Conservation (phyloP, 2,329 filamentous ascomycete species). For the Helminthosporium solani region DNA sequence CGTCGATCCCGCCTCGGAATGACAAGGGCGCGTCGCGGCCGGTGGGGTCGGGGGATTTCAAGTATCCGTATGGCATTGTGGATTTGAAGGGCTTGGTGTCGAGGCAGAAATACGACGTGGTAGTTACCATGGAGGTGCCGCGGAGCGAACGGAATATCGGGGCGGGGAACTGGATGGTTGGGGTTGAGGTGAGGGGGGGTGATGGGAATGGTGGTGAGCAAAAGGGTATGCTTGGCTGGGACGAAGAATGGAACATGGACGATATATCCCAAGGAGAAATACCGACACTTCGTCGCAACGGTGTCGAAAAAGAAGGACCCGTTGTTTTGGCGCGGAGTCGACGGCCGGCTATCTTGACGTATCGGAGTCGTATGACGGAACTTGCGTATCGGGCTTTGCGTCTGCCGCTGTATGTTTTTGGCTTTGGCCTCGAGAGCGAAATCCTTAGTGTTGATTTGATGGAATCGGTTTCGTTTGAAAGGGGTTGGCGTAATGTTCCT, state of each 20-base stretch:
- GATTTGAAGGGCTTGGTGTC: conserved; percentile 46
- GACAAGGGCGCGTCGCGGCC: conserved; percentile 7
- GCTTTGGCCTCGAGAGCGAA: conserved; percentile 64
- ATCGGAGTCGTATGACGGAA: conserved; percentile 57
- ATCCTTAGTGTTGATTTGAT: conserved; percentile 69
- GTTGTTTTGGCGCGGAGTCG: conserved; percentile 54
- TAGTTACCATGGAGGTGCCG: conserved; percentile 72
- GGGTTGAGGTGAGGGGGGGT: conserved; percentile 59
- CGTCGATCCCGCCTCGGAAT: neutral
- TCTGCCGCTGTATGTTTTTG: conserved; percentile 69
- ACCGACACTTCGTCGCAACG: conserved; percentile 24
- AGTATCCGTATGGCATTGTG: conserved; percentile 55
- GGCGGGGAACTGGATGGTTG: conserved; percentile 93
- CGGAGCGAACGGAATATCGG: conserved; percentile 73
- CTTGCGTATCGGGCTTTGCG: conserved; percentile 27
- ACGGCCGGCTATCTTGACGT: conserved; percentile 77
- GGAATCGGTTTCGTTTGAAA: conserved; percentile 67
- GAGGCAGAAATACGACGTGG: conserved; percentile 84
- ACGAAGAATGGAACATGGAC: no score
- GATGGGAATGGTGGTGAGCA: conserved; percentile 6
- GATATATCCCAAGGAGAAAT: no score
- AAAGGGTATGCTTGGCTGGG: conserved; percentile 29
- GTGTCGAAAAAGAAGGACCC: conserved; percentile 15
- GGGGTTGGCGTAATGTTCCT: conserved; percentile 56
- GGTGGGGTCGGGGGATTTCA: conserved; percentile 10